A percentile compares a stretch with the other conserved stretches of the same genome.
These are phyloP conservation scores for Cephalotrichum gorgonifer DNA, from an alignment of 2,329 filamentous ascomycete genomes.

Conservation along the genomic window DNA sequence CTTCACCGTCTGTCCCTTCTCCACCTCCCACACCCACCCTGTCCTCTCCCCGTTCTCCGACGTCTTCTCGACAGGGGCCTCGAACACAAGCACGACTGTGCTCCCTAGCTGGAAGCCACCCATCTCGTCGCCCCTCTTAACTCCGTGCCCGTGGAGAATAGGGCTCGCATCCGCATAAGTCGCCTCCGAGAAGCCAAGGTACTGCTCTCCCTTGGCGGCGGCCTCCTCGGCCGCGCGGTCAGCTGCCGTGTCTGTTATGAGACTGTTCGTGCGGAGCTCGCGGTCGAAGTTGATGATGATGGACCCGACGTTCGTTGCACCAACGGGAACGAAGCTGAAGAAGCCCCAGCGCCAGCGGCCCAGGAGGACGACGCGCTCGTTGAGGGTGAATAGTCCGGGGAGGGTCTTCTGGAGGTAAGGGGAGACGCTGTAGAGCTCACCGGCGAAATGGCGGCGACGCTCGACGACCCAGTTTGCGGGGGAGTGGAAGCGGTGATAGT, in stretches of 20 bases:
- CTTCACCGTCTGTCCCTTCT: constrained; percentile 80
- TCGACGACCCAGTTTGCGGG: constrained; percentile 93
- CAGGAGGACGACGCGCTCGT: constrained; percentile 88
- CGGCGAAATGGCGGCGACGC: constrained; percentile 90
- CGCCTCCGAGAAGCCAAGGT: constrained; percentile 87
- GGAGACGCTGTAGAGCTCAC: constrained; percentile 89
- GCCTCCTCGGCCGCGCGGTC: constrained; percentile 78
- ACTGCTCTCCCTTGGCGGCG: constrained; percentile 63
- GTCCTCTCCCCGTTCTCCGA: constrained; percentile 36
- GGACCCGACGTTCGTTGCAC: constrained; percentile 92
- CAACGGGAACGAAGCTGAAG: constrained; percentile 92
- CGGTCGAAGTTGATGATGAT: constrained; percentile 96
- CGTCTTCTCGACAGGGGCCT: constrained; percentile 53
- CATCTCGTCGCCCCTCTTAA: constrained; percentile 90
- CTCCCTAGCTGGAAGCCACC: constrained; percentile 94
- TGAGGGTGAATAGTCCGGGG: constrained; percentile 89
- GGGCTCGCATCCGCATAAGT: constrained; percentile 71
- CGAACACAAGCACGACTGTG: constrained; percentile 91
- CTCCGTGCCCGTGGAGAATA: constrained; percentile 71
- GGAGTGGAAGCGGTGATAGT: constrained; percentile 98
- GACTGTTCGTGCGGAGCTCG: constrained; percentile 84
- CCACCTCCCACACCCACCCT: constrained; percentile 78
- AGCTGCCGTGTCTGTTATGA: constrained; percentile 86
- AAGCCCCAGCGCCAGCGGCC: constrained; percentile 96
- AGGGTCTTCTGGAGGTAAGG: constrained; percentile 89